Conservation (phyloP, 768 basidiomycete genomes). For the Suillus placidus region DNA sequence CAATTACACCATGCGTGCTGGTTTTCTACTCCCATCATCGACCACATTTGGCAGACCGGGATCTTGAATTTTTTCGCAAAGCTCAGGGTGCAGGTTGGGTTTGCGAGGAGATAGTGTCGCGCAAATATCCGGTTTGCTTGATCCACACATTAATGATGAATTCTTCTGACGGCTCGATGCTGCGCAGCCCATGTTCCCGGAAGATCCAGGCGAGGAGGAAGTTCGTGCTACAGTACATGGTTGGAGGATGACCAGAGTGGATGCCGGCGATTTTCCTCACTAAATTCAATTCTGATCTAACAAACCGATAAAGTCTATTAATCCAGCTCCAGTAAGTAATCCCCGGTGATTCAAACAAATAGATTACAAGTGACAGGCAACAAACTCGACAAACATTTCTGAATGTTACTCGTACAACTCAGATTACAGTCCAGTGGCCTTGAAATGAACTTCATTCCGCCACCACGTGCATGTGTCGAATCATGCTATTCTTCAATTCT, state of each 20-base stretch:
- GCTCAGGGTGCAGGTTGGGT: conserved; percentile 68
- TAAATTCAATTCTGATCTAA: neutral
- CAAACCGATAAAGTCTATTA: neutral
- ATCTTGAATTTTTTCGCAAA: conserved; percentile 79
- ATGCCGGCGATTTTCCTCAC: neutral
- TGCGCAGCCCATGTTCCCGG: conserved; percentile 83
- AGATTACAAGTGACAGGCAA: neutral
- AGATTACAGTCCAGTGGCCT: neutral
- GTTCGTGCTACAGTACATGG: conserved; percentile 85
- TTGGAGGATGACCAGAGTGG: conserved; percentile 57
- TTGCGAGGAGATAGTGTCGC: conserved; percentile 68
- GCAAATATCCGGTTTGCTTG: conserved; percentile 59
- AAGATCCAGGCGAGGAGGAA: conserved; percentile 79
- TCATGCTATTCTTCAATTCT: neutral
- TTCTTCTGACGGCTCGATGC: neutral
- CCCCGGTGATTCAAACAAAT: neutral
- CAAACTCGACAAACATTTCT: neutral
- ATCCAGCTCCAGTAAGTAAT: neutral
- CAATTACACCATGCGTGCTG: conserved; percentile 49
- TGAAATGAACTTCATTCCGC: neutral
- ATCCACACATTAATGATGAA: neutral
- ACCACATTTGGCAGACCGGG: conserved; percentile 79
- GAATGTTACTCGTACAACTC: neutral
- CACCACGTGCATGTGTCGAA: neutral
- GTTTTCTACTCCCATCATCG: conserved; percentile 92